Conservation (phyloP, 257 asterid genomes). For the Thymus mandschuricus region DNA sequence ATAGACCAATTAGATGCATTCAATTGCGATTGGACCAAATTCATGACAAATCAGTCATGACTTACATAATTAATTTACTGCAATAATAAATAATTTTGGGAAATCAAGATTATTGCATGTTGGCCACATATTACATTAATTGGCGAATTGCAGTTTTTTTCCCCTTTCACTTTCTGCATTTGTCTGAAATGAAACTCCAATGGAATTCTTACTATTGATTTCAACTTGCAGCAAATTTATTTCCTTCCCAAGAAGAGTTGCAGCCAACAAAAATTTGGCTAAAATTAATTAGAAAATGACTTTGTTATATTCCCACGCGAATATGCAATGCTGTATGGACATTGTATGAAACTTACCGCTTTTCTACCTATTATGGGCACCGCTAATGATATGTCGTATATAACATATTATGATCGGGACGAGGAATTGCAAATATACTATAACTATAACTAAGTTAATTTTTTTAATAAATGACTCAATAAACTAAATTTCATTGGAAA, state of each 20-base stretch:
- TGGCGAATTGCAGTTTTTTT: too few species aligned
- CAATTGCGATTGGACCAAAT: constrained; percentile 3
- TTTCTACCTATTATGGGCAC: too few species aligned
- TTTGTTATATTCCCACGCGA: constrained; percentile 19
- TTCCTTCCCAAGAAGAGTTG: constrained; percentile 21
- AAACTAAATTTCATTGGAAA: too few species aligned
- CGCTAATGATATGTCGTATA: too few species aligned
- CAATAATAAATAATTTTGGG: not conserved
- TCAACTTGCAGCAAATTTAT: constrained; percentile 2
- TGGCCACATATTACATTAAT: constrained; percentile 19
- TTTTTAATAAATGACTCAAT: too few species aligned
- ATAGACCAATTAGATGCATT: not conserved
- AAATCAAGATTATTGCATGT: constrained; percentile 35
- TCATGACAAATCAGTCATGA: not conserved
- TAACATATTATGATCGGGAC: too few species aligned
- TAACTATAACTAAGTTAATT: too few species aligned
- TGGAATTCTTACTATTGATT: not conserved
- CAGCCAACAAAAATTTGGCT: not conserved
- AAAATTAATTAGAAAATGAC: not conserved
- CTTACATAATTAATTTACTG: not conserved
- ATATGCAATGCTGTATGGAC: not conserved
- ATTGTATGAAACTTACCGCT: too few species aligned
- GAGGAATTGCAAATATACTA: too few species aligned
- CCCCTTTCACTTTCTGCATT: not conserved
- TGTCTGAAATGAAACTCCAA: constrained; percentile 26